phyloP scores from a whole-genome alignment of 495 filamentous ascomycete genomes.

The Trichoderma erinaceum region DNA sequence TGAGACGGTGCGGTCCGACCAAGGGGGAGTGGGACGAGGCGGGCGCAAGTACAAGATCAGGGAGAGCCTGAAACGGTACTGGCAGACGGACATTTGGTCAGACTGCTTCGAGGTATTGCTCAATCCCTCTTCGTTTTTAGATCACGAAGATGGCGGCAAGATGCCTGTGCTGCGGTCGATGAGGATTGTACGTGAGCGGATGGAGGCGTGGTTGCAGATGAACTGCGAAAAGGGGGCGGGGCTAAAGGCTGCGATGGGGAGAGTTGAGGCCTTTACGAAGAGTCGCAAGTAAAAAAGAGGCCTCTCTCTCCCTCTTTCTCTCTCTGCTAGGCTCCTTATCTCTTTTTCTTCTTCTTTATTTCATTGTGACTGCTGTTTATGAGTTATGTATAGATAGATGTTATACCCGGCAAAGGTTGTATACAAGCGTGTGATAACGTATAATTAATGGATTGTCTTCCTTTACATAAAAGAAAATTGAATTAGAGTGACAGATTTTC shows the following conservation, averaged over 20 bases:
- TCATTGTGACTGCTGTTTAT: neutral
- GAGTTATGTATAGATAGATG: neutral
- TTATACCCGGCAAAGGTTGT: too few relatives aligned
- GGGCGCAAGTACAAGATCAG: constrained; percentile 59
- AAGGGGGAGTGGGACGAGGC: constrained; percentile 39
- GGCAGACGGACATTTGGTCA: constrained; percentile 87
- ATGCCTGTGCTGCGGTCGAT: constrained; percentile 66
- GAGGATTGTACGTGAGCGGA: constrained; percentile 58
- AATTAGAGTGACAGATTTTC: too few relatives aligned
- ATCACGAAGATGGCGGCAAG: constrained; percentile 49
- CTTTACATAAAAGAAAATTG: too few relatives aligned
- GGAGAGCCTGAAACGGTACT: constrained; percentile 82
- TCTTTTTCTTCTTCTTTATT: constrained; percentile 16
- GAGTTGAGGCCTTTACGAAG: constrained; percentile 54
- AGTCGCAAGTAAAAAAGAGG: constrained; percentile 18
- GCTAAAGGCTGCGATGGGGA: constrained; percentile 62
- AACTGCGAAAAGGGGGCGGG: constrained; percentile 79
- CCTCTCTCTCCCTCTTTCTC: constrained; percentile 1
- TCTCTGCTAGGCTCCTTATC: neutral
- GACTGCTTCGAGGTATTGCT: constrained; percentile 79
- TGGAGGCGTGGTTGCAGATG: constrained; percentile 78
- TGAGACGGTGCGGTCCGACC: constrained; percentile 60
- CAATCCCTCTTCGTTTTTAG: constrained; percentile 63
- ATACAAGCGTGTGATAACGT: too few relatives aligned
- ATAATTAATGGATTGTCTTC: too few relatives aligned